Conservation (phyloP, 257 asterid species). For the Knoxia roxburghii region DNA sequence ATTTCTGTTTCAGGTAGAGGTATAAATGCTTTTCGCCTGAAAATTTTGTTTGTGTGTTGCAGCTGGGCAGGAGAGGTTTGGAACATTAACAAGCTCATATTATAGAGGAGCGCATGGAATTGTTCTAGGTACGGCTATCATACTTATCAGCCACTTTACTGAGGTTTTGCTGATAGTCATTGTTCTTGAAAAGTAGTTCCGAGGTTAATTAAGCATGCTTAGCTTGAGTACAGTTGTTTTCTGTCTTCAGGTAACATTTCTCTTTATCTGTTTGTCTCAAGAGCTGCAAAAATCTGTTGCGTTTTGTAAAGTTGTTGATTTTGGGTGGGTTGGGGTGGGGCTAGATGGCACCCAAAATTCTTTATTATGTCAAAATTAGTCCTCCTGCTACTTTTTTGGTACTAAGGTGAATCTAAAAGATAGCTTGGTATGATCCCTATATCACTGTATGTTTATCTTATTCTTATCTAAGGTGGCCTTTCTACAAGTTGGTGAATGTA, state of each 20-base stretch:
- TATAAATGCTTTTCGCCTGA: neutral
- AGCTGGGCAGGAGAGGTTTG: slow-evolving; percentile 91
- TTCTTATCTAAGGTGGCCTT: neutral
- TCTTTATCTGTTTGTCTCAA: neutral
- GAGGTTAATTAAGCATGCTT: neutral
- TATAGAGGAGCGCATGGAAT: slow-evolving; percentile 94
- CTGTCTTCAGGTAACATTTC: too few species aligned
- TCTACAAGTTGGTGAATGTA: neutral
- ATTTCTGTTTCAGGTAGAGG: neutral
- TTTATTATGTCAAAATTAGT: neutral
- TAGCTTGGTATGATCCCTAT: neutral
- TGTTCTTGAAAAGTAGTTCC: neutral
- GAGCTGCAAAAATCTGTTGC: neutral
- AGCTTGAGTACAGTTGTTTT: neutral
- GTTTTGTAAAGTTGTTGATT: neutral
- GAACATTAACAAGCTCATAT: slow-evolving; percentile 65
- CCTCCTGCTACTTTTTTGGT: neutral
- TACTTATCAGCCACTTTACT: neutral
- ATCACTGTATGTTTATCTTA: neutral
- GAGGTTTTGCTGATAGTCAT: neutral
- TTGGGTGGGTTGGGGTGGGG: too few species aligned
- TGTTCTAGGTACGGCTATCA: slow-evolving; percentile 50
- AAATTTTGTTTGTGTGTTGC: slow-evolving; percentile 18
- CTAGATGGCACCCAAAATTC: neutral
- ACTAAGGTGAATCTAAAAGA: neutral